These are phyloP conservation scores for Rhododendron ovatum DNA, from an alignment of 148 eudicot genomes.

Conservation along the genomic window DNA sequence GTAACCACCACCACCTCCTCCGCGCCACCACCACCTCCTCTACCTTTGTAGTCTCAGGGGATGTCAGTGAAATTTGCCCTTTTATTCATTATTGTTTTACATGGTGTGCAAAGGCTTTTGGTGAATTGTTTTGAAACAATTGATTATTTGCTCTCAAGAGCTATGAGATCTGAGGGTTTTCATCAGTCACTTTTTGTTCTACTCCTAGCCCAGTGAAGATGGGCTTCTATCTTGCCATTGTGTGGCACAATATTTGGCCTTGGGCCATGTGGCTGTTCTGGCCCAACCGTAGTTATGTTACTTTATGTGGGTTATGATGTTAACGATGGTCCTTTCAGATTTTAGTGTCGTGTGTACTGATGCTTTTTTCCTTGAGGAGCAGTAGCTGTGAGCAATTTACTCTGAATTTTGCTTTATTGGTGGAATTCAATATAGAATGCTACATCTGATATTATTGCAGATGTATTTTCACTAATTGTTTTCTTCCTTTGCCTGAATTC, in stretches of 20 bases:
- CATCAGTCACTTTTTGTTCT: background rate
- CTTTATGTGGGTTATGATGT: background rate
- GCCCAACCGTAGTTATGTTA: background rate
- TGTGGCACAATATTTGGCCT: background rate
- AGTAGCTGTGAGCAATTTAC: background rate
- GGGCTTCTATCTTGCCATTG: background rate
- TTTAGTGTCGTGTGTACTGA: background rate
- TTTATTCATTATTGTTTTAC: background rate
- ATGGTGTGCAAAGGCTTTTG: background rate
- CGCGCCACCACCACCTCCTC: background rate
- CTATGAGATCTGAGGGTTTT: slow-evolving; percentile 9
- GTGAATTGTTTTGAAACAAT: background rate
- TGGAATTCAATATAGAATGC: background rate
- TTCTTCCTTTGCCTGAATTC: background rate
- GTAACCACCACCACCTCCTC: background rate
- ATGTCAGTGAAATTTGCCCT: slow-evolving; percentile 1
- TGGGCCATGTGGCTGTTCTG: background rate
- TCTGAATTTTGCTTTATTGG: background rate
- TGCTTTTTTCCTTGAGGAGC: too few relatives aligned
- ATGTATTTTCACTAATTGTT: background rate
- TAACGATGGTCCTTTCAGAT: background rate
- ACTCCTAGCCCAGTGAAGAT: background rate
- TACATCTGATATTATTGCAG: background rate
- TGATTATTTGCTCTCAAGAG: background rate
- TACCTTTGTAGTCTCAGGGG: background rate